Evolutionary conservation across 2,329 filamentous ascomycete genomes (phyloP).

Genomic region (Pezicula rhizophila): DNA sequence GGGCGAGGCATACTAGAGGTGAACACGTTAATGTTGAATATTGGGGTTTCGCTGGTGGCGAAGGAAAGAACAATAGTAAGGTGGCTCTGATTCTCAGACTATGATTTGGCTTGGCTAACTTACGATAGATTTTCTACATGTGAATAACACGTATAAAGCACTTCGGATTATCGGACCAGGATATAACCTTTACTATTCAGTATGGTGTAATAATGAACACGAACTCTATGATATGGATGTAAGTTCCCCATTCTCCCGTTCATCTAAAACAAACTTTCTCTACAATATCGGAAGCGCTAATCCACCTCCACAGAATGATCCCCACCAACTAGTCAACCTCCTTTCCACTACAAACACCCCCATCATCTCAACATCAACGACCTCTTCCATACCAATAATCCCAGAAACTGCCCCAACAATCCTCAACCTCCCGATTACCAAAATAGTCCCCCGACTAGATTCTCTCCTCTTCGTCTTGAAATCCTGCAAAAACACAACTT

Average conservation of each 20-base stretch:
- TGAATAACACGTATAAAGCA: conserved; percentile 43
- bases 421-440: conserved; percentile 28
- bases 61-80: conserved; percentile 12
- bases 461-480: conserved; percentile 53
- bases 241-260: conserved; percentile 11
- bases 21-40: conserved; percentile 43
- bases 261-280: not conserved
- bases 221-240: conserved; percentile 59
- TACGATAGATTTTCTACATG: not conserved
- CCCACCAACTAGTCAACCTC: conserved; percentile 42
- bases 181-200: conserved; percentile 58
- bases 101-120: not conserved
- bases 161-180: conserved; percentile 34
- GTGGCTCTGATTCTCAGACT: not conserved
- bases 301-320: conserved; percentile 35
- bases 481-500: conserved; percentile 48
- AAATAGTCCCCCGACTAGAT: conserved; percentile 46
- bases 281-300: not conserved
- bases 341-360: conserved; percentile 18
- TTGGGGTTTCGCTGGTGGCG: conserved; percentile 29
- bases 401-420: conserved; percentile 12
- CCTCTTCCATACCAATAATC: conserved; percentile 7
- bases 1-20: conserved; percentile 18
- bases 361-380: conserved; percentile 26
- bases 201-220: conserved; percentile 62